phyloP scores from a whole-genome alignment of 1,139 yeast genomes.

The Scheffersomyces titani region DNA sequence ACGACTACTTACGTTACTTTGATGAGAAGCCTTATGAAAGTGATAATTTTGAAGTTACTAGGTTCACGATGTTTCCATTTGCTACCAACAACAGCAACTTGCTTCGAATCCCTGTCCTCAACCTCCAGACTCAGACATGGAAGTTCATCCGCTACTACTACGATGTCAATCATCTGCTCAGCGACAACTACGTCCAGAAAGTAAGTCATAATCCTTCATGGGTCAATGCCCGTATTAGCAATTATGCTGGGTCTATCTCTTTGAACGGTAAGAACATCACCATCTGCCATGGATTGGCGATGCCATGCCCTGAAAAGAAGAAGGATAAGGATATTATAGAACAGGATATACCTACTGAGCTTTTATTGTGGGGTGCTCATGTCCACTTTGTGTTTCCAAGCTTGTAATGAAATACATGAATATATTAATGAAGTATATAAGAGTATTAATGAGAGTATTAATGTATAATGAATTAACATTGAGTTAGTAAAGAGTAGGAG shows the following conservation, averaged over 20 bases:
- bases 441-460: neutral
- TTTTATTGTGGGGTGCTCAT: conserved; percentile 39
- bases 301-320: conserved; percentile 32
- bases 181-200: conserved; percentile 22
- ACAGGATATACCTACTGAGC: conserved; percentile 20
- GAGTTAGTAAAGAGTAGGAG: neutral
- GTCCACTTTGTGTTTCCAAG: conserved; percentile 41
- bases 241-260: conserved; percentile 35
- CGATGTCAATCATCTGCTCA: conserved; percentile 28
- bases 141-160: conserved; percentile 36
- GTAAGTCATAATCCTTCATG: conserved; percentile 23
- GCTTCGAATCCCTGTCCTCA: conserved; percentile 38
- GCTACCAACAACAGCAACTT: conserved; percentile 29
- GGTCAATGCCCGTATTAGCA: conserved; percentile 32
- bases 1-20: conserved; percentile 36
- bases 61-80: conserved; percentile 33
- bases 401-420: conserved; percentile 4
- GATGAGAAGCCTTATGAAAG: conserved; percentile 32
- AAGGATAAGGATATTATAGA: conserved; percentile 24
- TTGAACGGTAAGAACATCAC: conserved; percentile 40
- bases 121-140: conserved; percentile 48
- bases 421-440: neutral
- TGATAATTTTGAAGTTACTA: conserved; percentile 39
- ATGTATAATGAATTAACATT: neutral
- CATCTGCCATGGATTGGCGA: conserved; percentile 39